Evolutionary conservation across 2,329 filamentous ascomycete genomes (phyloP).

Genomic region (Zasmidium cellare): DNA sequence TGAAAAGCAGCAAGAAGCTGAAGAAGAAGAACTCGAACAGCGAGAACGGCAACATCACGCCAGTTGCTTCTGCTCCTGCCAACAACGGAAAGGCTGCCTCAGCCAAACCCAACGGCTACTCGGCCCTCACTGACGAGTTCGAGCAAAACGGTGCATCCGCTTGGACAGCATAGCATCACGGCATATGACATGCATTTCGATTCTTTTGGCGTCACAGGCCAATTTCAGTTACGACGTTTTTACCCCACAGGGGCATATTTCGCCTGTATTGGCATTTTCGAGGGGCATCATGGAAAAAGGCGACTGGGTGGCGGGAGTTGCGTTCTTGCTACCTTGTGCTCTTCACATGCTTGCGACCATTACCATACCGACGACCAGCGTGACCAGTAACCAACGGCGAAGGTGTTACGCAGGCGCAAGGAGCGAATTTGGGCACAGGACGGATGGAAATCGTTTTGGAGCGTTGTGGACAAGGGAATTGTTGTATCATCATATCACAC

Average conservation of each 20-base stretch:
- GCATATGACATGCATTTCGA: neutral
- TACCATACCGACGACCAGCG: neutral
- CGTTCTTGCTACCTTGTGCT: neutral
- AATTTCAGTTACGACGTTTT: neutral
- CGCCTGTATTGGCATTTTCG: neutral
- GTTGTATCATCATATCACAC: too few species aligned
- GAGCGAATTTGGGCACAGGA: neutral
- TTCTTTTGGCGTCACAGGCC: slow-evolving; percentile 5
- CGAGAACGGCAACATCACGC: slow-evolving; percentile 19
- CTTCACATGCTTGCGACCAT: neutral
- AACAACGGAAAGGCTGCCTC: neutral
- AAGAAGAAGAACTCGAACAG: slow-evolving; percentile 44
- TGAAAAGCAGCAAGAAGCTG: slow-evolving; percentile 56
- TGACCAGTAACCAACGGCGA: neutral
- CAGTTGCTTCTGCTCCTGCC: slow-evolving; percentile 1
- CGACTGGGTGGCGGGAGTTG: neutral
- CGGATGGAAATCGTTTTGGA: neutral
- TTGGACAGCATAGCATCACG: neutral
- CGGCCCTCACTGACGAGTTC: neutral
- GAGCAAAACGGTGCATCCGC: neutral
- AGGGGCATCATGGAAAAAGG: neutral
- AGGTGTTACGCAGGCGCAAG: neutral
- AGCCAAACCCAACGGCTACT: slow-evolving; percentile 16
- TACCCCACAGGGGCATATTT: neutral
- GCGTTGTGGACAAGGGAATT: neutral